phyloP scores from a whole-genome alignment of 1,284 basidiomycete genomes.

The Coriolopsis trogii region DNA sequence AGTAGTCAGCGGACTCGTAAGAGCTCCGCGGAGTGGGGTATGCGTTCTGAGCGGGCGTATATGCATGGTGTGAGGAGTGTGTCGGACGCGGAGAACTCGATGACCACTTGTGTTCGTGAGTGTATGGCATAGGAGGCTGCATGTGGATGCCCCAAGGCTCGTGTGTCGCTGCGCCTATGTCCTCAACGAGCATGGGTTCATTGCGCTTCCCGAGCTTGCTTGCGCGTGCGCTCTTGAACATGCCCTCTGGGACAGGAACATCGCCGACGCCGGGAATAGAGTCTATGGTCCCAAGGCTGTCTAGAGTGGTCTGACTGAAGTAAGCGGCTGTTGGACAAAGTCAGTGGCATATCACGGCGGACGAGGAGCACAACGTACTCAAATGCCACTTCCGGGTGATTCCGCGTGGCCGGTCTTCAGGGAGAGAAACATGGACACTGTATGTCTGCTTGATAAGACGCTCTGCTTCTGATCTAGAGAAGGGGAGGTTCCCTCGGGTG shows the following conservation, averaged over 20 bases:
- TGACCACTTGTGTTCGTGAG: constrained; percentile 22
- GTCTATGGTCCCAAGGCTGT: constrained; percentile 68
- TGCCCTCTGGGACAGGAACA: constrained; percentile 67
- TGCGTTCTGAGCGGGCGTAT: constrained; percentile 13
- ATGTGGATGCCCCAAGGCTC: constrained; percentile 33
- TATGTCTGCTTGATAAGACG: constrained; percentile 81
- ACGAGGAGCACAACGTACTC: constrained; percentile 48
- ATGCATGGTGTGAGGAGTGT: constrained; percentile 12
- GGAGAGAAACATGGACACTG: constrained; percentile 74
- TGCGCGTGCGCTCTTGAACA: constrained; percentile 75
- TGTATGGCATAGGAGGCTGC: constrained; percentile 24
- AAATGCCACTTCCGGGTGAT: constrained; percentile 79
- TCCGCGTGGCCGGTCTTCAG: constrained; percentile 63
- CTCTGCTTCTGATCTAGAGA: constrained; percentile 33
- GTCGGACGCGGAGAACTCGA: constrained; percentile 16
- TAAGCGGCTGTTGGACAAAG: constrained; percentile 61
- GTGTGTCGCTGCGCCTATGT: constrained; percentile 27
- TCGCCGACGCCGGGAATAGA: constrained; percentile 65
- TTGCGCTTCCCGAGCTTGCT: constrained; percentile 57
- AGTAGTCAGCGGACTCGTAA: constrained; percentile 18
- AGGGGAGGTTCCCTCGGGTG: constrained; percentile 26
- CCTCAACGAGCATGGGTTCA: constrained; percentile 38
- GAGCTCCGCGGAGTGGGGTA: constrained; percentile 20
- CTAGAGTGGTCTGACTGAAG: constrained; percentile 74
- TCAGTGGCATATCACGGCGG: constrained; percentile 6